phyloP scores from a whole-genome alignment of 805 yeast species.

The Nakazawaea wyomingensis region DNA sequence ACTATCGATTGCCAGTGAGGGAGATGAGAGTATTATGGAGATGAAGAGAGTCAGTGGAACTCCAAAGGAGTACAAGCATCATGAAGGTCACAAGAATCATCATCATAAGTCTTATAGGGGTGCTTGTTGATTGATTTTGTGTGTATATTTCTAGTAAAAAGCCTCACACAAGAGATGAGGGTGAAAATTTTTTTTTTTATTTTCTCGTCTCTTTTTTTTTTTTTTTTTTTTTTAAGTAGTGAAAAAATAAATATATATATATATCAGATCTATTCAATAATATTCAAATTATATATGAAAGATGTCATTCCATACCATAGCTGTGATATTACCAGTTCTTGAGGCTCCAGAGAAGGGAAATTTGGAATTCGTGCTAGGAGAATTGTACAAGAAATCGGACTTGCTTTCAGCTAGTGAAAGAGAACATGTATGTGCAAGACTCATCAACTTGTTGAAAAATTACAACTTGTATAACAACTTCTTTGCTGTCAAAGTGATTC shows the following conservation, averaged over 20 bases:
- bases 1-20: slow-evolving; percentile 51
- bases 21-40: slow-evolving; percentile 35
- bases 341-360: slow-evolving; percentile 8
- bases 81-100: slow-evolving; percentile 12
- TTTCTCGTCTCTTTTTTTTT: slow-evolving; percentile 1
- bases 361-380: slow-evolving; percentile 2
- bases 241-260: no score
- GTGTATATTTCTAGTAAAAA: no score
- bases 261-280: no score
- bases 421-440: slow-evolving; percentile 43
- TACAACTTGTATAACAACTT: slow-evolving; percentile 43
- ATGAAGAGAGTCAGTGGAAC: slow-evolving; percentile 15
- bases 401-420: slow-evolving; percentile 34
- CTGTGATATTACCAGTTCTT: slow-evolving; percentile 1
- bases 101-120: slow-evolving; percentile 25
- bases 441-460: slow-evolving; percentile 38
- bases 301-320: slow-evolving; percentile 4
- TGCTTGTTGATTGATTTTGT: slow-evolving; percentile 27
- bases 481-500: slow-evolving; percentile 53
- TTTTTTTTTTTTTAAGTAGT: neutral
- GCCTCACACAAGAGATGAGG: neutral
- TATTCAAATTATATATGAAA: no score
- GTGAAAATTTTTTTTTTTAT: neutral
- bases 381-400: slow-evolving; percentile 6
- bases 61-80: slow-evolving; percentile 1